These are phyloP conservation scores for Pholiota molesta DNA, from an alignment of 768 basidiomycete species.

Conservation along the genomic window DNA sequence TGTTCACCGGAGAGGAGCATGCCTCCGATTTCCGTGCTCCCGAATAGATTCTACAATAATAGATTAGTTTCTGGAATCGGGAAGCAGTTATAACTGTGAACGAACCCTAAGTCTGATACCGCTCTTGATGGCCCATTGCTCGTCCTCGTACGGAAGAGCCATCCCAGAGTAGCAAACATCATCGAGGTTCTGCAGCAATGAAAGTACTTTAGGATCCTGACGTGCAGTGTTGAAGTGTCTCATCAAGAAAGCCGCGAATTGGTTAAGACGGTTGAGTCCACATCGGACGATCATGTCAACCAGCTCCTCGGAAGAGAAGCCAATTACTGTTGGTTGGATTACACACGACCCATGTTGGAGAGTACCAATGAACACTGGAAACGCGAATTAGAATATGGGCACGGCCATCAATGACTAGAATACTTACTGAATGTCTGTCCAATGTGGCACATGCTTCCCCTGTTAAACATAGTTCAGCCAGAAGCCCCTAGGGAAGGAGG, in stretches of 20 bases:
- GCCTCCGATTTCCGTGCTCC: constrained; percentile 79
- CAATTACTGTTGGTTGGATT: constrained; percentile 67
- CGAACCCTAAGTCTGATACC: constrained; percentile 67
- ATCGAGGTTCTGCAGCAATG: constrained; percentile 55
- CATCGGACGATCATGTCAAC: constrained; percentile 70
- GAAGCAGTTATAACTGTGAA: constrained; percentile 19
- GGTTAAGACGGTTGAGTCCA: constrained; percentile 73
- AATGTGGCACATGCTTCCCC: constrained; percentile 86
- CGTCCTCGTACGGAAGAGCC: constrained; percentile 65
- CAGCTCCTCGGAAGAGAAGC: constrained; percentile 70
- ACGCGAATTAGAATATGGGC: constrained; percentile 25
- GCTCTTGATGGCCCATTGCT: constrained; percentile 67
- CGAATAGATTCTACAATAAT: constrained; percentile 67
- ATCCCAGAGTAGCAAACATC: constrained; percentile 71
- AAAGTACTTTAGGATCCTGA: constrained; percentile 61
- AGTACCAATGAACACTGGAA: constrained; percentile 67
- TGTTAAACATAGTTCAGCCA: constrained; percentile 42
- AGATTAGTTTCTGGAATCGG: constrained; percentile 25
- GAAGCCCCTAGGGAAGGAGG: constrained; percentile 23
- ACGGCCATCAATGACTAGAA: constrained; percentile 25
- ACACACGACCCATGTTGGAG: constrained; percentile 76
- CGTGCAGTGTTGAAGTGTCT: constrained; percentile 64
- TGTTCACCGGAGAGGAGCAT: constrained; percentile 67
- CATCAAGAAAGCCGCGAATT: constrained; percentile 72
- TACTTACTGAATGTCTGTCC: constrained; percentile 74